Base-by-base conservation (phyloP, 2,329 filamentous ascomycete genomes). In the Cladosporium sp. region DNA sequence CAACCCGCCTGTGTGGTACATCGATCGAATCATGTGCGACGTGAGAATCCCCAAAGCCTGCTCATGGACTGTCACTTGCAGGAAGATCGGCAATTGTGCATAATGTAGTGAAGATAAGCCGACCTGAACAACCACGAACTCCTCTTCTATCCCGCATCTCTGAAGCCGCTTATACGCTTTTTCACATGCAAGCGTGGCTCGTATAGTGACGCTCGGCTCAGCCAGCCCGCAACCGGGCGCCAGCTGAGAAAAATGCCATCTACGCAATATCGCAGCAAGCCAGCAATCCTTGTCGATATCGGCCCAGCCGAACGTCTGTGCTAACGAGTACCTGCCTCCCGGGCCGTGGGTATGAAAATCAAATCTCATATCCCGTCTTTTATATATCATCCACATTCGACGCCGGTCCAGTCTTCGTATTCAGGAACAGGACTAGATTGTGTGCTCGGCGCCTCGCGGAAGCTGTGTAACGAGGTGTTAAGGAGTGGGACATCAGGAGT, bases 331-430 rank as follows among this genome's bases (percentile, higher is more conserved):
- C 47, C 47, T 50, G 47, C 47, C 28, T 50, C 28, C 30, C 30
- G 47, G 47, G 28, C 47, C 47, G 47, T 50, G 47, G 47, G 25
- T 34, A 25, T 3, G 25, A 25, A 40, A 34, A 50, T 12, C 30
- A 37, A 37, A 50, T 50, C 47, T 36, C 30, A 47, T 50, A 50
- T 50, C 47, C 47, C 47, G 47, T 50, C 30, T 37, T 17, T 50
- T 28, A 50, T 50, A 37, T 50, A 50, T 37, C 15, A 36, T 50
- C 28, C 11, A 28, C 47, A 6, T 50, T 25, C 28, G 30, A 8
- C 30, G 28, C 28, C 28, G 17, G 6, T 11, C 4, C 30, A n/a
- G 30, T 12, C 28, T 5, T 8, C 25, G 47, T 25, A 28, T 36
- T 30, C 47, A 50, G 47, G 47, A 36, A 50, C 47, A 37, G 30